Conservation (phyloP, 2,329 filamentous ascomycete species). For the Thielaviopsis punctulata region DNA sequence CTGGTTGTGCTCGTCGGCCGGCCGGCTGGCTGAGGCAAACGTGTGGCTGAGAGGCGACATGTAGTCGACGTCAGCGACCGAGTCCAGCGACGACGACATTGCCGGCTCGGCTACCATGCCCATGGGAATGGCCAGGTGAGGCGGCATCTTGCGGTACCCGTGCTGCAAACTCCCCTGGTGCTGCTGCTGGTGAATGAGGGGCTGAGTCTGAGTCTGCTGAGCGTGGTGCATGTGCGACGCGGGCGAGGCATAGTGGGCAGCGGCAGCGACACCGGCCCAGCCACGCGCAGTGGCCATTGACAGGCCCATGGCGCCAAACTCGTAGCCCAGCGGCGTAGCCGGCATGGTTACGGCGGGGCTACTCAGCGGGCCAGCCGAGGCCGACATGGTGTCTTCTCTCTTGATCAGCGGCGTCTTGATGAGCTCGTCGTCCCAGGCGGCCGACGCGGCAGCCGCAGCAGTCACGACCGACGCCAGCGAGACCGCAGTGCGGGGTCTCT, state of each 20-base stretch:
- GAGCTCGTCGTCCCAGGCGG: background rate
- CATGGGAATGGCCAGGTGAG: conserved; percentile 20
- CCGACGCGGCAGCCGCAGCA: background rate
- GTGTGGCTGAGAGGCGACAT: conserved; percentile 41
- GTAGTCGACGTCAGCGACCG: conserved; percentile 45
- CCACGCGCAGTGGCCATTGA: background rate
- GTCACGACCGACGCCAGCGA: background rate
- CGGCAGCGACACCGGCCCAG: background rate
- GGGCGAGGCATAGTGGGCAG: background rate
- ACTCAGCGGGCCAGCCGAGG: background rate
- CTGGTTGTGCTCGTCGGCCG: background rate
- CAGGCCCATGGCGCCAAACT: background rate
- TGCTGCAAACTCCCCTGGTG: conserved; percentile 18
- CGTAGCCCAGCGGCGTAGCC: background rate
- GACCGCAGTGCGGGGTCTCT: conserved; percentile 21
- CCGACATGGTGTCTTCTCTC: background rate
- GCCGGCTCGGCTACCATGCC: conserved; percentile 29
- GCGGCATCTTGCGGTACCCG: conserved; percentile 26
- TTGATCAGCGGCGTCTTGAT: background rate
- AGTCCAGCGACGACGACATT: conserved; percentile 38
- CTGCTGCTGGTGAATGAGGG: conserved; percentile 17
- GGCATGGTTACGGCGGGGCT: background rate
- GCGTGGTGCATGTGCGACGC: background rate
- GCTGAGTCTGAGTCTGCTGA: conserved; percentile 18
- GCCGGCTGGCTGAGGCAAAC: conserved; percentile 20